A percentile compares a stretch with the other conserved stretches of the same genome.
These are phyloP conservation scores for Onygenales sp. DNA, from an alignment of 2,329 filamentous ascomycete genomes.

Conservation along the genomic window DNA sequence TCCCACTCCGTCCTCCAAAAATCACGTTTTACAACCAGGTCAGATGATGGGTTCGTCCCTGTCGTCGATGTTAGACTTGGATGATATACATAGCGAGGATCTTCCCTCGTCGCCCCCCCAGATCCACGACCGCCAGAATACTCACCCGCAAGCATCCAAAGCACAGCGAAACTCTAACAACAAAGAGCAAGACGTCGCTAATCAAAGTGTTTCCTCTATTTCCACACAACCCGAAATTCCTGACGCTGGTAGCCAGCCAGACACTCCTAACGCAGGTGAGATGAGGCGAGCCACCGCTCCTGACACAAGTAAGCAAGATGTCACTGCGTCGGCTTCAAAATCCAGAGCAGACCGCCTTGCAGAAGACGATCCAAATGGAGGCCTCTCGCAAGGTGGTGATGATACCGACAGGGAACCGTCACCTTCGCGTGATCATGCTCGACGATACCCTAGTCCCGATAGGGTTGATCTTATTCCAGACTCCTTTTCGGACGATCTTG, in stretches of 20 bases:
- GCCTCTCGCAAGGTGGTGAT: background rate
- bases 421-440: background rate
- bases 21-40: background rate
- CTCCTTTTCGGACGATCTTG: slow-evolving; percentile 32
- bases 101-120: slow-evolving; percentile 29
- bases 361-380: no score
- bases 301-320: no score
- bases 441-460: background rate
- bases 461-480: slow-evolving; percentile 19
- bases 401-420: background rate
- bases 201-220: background rate
- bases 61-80: slow-evolving; percentile 7
- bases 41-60: slow-evolving; percentile 7
- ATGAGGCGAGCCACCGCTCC: no score
- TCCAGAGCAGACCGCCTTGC: no score
- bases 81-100: slow-evolving; percentile 13
- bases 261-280: no score
- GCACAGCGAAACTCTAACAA: background rate
- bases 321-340: no score
- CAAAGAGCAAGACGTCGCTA: background rate
- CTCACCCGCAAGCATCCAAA: background rate
- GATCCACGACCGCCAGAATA: slow-evolving; percentile 1
- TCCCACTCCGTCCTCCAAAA: slow-evolving; percentile 39
- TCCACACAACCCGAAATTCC: background rate
- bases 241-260: no score